Evolutionary conservation across 1,139 yeast species (phyloP).

Genomic region (Blastobotrys proliferans): DNA sequence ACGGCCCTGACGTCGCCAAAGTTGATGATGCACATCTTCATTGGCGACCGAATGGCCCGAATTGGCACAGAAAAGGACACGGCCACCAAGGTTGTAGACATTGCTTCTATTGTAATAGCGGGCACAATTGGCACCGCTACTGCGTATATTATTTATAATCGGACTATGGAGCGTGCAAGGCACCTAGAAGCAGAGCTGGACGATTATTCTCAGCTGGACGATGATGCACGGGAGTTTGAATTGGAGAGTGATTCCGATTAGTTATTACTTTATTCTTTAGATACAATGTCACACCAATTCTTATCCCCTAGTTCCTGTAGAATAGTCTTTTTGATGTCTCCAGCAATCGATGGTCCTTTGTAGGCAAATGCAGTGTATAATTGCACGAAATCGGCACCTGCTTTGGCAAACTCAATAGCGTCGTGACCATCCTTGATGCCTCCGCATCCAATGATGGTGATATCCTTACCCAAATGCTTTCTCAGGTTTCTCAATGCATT

Average conservation of each 20-base stretch:
- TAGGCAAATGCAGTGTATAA: slow-evolving; percentile 88
- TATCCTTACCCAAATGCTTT: slow-evolving; percentile 67
- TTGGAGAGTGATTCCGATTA: slow-evolving; percentile 1
- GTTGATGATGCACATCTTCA: slow-evolving; percentile 66
- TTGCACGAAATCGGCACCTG: slow-evolving; percentile 88
- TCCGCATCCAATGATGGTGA: slow-evolving; percentile 89
- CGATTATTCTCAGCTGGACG: slow-evolving; percentile 17
- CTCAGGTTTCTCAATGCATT: slow-evolving; percentile 66
- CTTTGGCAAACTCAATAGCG: slow-evolving; percentile 85
- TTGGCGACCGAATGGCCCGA: slow-evolving; percentile 72
- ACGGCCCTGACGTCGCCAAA: slow-evolving; percentile 79
- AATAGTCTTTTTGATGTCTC: slow-evolving; percentile 72
- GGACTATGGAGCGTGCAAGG: slow-evolving; percentile 41
- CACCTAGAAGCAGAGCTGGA: slow-evolving; percentile 21
- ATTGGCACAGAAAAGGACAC: slow-evolving; percentile 56
- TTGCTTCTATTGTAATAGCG: slow-evolving; percentile 60
- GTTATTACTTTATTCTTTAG: not conserved
- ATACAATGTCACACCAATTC: slow-evolving; percentile 61
- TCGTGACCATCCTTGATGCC: slow-evolving; percentile 84
- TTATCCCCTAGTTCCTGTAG: slow-evolving; percentile 64
- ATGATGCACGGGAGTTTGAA: slow-evolving; percentile 23
- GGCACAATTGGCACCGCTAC: slow-evolving; percentile 54
- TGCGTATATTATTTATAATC: slow-evolving; percentile 66
- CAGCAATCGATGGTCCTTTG: slow-evolving; percentile 86
- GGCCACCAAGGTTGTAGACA: slow-evolving; percentile 54